Conservation (phyloP, 2,329 filamentous ascomycete genomes). For the Penicillium corylophilum region DNA sequence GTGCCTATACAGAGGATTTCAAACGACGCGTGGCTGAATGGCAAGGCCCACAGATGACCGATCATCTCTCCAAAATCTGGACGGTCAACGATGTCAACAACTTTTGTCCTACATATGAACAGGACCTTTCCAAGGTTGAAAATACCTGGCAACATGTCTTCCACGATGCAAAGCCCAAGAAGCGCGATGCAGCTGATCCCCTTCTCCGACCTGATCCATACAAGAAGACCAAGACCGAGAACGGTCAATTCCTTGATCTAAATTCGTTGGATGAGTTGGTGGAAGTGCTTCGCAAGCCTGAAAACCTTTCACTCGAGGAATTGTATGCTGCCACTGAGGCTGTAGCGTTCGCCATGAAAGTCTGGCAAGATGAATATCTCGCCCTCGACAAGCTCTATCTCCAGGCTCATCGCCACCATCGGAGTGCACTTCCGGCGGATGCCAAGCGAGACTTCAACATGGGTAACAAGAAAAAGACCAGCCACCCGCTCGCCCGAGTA, state of each 20-base stretch:
- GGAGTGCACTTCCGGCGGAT: slow-evolving; percentile 9
- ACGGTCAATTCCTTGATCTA: slow-evolving; percentile 40
- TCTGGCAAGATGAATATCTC: slow-evolving; percentile 61
- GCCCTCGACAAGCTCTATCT: slow-evolving; percentile 52
- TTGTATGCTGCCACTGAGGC: slow-evolving; percentile 58
- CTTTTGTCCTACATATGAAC: slow-evolving; percentile 37
- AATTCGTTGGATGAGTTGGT: slow-evolving; percentile 37
- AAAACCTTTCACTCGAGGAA: slow-evolving; percentile 49
- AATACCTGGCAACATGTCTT: slow-evolving; percentile 35
- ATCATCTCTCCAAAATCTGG: slow-evolving; percentile 37
- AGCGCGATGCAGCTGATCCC: slow-evolving; percentile 27
- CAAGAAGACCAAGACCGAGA: slow-evolving; percentile 27
- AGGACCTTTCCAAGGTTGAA: slow-evolving; percentile 30
- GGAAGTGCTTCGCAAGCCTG: slow-evolving; percentile 37
- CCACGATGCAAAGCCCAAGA: slow-evolving; percentile 31
- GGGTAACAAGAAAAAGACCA: slow-evolving; percentile 21
- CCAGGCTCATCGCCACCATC: slow-evolving; percentile 46
- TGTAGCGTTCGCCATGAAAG: slow-evolving; percentile 51
- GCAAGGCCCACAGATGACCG: slow-evolving; percentile 26
- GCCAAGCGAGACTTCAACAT: slow-evolving; percentile 39
- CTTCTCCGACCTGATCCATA: slow-evolving; percentile 35
- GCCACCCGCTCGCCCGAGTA: slow-evolving; percentile 17
- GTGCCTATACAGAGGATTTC: slow-evolving; percentile 18
- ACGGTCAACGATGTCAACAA: slow-evolving; percentile 36
- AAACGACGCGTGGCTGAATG: slow-evolving; percentile 16